Percentiles rank a stretch among this genome's conserved stretches.
Conservation (phyloP, 495 filamentous ascomycete species). For the Daldinia bambusicola region DNA sequence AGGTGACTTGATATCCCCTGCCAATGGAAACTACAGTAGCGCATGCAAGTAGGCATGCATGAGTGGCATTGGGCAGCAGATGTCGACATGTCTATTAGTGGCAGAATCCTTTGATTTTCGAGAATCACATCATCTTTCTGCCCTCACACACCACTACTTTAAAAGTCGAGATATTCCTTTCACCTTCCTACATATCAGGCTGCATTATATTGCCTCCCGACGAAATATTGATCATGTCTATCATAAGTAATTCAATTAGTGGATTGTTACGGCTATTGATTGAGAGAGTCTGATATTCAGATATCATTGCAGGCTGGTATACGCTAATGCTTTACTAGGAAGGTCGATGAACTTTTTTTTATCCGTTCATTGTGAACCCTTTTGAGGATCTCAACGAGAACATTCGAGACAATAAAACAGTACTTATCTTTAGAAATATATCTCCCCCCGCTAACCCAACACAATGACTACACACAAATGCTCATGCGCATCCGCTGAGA, state of each 20-base stretch:
- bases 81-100: constrained; percentile 13
- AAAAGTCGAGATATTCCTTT: neutral
- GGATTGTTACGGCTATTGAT: neutral
- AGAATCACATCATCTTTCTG: neutral
- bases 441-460: too few species aligned
- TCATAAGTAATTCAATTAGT: neutral
- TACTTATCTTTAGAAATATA: too few species aligned
- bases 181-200: neutral
- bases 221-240: neutral
- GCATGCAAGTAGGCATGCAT: neutral
- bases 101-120: neutral
- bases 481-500: neutral
- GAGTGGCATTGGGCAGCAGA: constrained; percentile 19
- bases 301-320: neutral
- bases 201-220: neutral
- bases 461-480: neutral
- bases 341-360: neutral
- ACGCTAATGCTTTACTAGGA: constrained; percentile 3
- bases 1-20: neutral
- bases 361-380: too few species aligned
- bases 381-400: too few species aligned
- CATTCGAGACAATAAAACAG: too few species aligned
- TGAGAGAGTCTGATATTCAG: neutral
- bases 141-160: neutral
- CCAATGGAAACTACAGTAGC: too few species aligned